Evolutionary conservation across 345 rosid species (phyloP).

Genomic region (Rhodomyrtus tomentosa): DNA sequence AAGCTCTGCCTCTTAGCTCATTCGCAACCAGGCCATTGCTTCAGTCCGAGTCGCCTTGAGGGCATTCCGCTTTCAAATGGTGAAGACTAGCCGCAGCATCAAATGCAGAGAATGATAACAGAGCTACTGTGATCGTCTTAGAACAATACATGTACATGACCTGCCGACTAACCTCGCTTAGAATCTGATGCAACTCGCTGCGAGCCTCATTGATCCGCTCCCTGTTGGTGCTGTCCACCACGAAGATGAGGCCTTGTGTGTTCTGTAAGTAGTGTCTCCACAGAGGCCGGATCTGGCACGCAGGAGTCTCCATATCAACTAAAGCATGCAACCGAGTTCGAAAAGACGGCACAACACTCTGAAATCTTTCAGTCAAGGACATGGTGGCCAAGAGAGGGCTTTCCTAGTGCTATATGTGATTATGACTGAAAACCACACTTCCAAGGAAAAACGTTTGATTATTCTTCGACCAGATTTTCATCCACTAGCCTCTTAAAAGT

Average conservation of each 20-base stretch:
- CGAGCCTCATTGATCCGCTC: slow-evolving; percentile 60
- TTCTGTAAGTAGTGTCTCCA: slow-evolving; percentile 70
- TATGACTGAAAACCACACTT: background rate
- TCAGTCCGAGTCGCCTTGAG: background rate
- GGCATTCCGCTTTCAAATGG: background rate
- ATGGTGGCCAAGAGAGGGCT: background rate
- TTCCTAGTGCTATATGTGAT: background rate
- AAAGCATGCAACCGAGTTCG: background rate
- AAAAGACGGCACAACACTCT: background rate
- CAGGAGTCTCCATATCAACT: background rate
- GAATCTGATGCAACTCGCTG: slow-evolving; percentile 53
- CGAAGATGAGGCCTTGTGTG: slow-evolving; percentile 54
- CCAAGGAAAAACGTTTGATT: background rate
- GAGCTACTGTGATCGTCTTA: background rate
- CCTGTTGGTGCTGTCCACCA: slow-evolving; percentile 56
- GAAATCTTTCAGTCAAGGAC: background rate
- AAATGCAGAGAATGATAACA: background rate
- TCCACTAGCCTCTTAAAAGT: background rate
- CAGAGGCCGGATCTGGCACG: slow-evolving; percentile 46
- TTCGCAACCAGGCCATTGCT: background rate
- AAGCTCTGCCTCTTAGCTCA: background rate
- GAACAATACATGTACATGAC: background rate
- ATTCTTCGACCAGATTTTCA: background rate
- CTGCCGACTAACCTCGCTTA: slow-evolving; percentile 32
- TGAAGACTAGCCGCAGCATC: background rate